phyloP scores from a whole-genome alignment of 169 alveolate species.

The Plasmodium ovale region DNA sequence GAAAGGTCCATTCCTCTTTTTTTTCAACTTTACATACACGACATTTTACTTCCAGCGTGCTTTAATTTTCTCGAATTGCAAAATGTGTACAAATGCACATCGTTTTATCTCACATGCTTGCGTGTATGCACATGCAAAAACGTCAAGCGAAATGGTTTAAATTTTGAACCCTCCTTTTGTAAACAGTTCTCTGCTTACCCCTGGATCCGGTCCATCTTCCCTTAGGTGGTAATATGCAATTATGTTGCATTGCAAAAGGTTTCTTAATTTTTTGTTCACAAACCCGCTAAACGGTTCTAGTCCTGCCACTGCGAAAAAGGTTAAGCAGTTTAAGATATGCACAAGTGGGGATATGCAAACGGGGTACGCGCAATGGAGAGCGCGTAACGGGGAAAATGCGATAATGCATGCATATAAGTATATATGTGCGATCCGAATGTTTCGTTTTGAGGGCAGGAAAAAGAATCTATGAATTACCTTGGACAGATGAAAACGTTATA shows the following conservation, averaged over 20 bases:
- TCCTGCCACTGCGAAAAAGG: slow-evolving; percentile 20
- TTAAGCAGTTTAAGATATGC: too few relatives aligned
- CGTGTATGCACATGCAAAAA: background rate
- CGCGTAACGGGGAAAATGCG: background rate
- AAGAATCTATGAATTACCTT: slow-evolving; percentile 37
- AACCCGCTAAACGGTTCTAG: slow-evolving; percentile 19
- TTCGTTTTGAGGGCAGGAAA: too few relatives aligned
- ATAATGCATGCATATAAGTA: background rate
- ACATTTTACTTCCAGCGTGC: too few relatives aligned
- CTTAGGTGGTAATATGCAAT: slow-evolving; percentile 30
- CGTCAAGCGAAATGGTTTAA: background rate
- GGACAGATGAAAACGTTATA: slow-evolving; percentile 6
- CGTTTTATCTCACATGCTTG: too few relatives aligned
- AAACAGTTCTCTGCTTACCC: slow-evolving; percentile 34
- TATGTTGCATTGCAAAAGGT: slow-evolving; percentile 41
- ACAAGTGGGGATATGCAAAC: background rate
- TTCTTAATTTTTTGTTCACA: slow-evolving; percentile 27
- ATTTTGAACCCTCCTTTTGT: background rate
- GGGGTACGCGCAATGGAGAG: background rate
- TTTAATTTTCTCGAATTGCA: too few relatives aligned
- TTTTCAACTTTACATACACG: too few relatives aligned
- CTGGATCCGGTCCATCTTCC: slow-evolving; percentile 20
- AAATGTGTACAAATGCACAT: too few relatives aligned
- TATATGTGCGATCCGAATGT: background rate
- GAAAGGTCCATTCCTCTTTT: too few relatives aligned